These are phyloP conservation scores for Ophiostoma triangulosporum DNA, from an alignment of 2,329 filamentous ascomycete genomes.

Conservation along the genomic window DNA sequence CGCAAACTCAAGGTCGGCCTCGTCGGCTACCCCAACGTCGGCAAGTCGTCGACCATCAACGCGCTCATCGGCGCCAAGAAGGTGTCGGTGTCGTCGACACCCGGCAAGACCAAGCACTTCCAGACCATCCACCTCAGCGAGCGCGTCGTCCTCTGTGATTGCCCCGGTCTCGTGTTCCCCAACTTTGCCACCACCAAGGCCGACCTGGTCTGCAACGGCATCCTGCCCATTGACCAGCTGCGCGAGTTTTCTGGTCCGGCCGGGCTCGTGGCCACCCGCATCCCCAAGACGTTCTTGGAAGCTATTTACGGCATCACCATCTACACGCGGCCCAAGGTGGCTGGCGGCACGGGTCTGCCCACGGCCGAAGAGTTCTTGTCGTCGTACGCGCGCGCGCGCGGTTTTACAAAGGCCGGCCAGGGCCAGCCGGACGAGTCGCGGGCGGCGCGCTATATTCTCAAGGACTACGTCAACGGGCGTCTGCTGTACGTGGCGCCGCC, in stretches of 20 bases:
- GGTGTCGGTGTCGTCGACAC: conserved; percentile 92
- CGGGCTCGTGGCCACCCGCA: conserved; percentile 66
- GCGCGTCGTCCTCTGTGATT: conserved; percentile 87
- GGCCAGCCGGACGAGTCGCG: conserved; percentile 89
- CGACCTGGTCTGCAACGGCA: conserved; percentile 87
- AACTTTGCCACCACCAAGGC: conserved; percentile 96
- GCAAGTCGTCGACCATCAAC: conserved; percentile 98
- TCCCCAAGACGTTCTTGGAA: conserved; percentile 81
- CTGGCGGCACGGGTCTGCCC: conserved; percentile 80
- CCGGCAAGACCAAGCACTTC: conserved; percentile 98
- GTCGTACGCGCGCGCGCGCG: conserved; percentile 77
- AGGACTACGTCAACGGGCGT: conserved; percentile 96
- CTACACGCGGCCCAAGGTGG: conserved; percentile 63
- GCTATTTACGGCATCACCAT: conserved; percentile 91
- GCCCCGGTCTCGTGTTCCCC: conserved; percentile 93
- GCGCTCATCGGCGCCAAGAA: conserved; percentile 97
- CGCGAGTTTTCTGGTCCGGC: conserved; percentile 84
- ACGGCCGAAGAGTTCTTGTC: conserved; percentile 74
- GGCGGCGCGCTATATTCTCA: conserved; percentile 77
- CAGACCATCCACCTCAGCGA: conserved; percentile 93
- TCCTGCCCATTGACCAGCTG: conserved; percentile 91
- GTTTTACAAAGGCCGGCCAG: conserved; percentile 78
- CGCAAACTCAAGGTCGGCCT: conserved; percentile 78
- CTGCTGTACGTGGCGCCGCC: conserved; percentile 85
- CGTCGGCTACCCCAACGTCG: conserved; percentile 96